A percentile compares a stretch with the other conserved stretches of the same genome.
These are phyloP conservation scores for Angophora floribunda DNA, from an alignment of 345 rosid genomes.

Conservation along the genomic window DNA sequence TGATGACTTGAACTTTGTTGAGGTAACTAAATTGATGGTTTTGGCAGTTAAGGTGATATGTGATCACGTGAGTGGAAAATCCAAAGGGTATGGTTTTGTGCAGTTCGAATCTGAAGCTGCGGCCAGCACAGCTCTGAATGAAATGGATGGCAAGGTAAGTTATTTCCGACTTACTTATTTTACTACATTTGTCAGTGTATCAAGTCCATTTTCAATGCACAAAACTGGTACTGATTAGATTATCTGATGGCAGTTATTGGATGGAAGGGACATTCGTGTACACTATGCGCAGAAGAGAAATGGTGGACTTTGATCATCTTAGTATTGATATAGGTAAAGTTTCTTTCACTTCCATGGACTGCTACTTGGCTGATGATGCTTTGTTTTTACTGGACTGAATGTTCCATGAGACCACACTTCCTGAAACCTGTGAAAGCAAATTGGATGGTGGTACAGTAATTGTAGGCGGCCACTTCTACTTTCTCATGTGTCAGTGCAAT, in stretches of 20 bases:
- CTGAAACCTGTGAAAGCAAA: not conserved
- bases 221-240: not conserved
- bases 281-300: slow-evolving; percentile 33
- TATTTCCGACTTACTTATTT: not conserved
- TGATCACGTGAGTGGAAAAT: slow-evolving; percentile 54
- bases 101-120: slow-evolving; percentile 42
- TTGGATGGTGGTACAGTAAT: not conserved
- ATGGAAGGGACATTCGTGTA: slow-evolving; percentile 55
- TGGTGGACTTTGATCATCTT: not conserved
- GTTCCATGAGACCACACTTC: not conserved
- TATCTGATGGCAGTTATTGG: slow-evolving; percentile 30
- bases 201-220: not conserved
- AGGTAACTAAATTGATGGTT: not conserved
- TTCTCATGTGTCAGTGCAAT: not conserved
- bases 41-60: slow-evolving; percentile 51
- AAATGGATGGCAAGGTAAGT: slow-evolving; percentile 53
- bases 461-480: not conserved
- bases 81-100: slow-evolving; percentile 78
- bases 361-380: not conserved
- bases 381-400: not conserved
- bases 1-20: not conserved
- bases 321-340: not conserved
- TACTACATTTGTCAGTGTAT: not conserved
- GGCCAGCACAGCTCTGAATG: slow-evolving; percentile 42
- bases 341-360: not conserved